Percentiles rank a stretch among this genome's conserved stretches.
Conservation (phyloP, 1,139 yeast genomes). For the Wickerhamomyces sp. region DNA sequence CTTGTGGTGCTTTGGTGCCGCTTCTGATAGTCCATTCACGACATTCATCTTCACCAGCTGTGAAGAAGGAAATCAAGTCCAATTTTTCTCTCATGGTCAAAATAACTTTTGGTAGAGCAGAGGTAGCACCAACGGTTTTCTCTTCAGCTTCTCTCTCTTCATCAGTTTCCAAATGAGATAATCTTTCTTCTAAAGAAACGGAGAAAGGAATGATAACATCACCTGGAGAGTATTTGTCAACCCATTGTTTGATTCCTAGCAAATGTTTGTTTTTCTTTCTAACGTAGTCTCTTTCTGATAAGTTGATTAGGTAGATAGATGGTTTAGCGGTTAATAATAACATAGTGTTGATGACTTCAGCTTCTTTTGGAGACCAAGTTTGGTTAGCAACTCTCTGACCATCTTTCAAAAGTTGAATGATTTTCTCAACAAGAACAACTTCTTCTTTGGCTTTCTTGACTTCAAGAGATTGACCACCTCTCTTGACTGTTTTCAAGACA, state of each 20-base stretch:
- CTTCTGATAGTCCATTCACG: constrained; percentile 88
- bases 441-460: constrained; percentile 94
- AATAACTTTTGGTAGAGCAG: constrained; percentile 87
- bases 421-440: constrained; percentile 70
- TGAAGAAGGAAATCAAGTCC: constrained; percentile 78
- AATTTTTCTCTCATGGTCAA: constrained; percentile 78
- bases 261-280: constrained; percentile 98
- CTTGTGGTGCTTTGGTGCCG: constrained; percentile 83
- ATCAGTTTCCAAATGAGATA: constrained; percentile 82
- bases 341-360: constrained; percentile 84
- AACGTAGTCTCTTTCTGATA: constrained; percentile 89
- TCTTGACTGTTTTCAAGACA: constrained; percentile 78
- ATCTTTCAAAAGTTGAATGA: constrained; percentile 68
- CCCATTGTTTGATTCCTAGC: constrained; percentile 92
- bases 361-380: constrained; percentile 85
- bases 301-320: constrained; percentile 87
- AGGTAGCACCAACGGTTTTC: constrained; percentile 75
- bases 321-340: constrained; percentile 91
- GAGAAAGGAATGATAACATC: constrained; percentile 92
- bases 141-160: constrained; percentile 92
- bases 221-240: constrained; percentile 89
- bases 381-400: constrained; percentile 93
- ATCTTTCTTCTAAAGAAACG: constrained; percentile 88
- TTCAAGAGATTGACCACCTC: constrained; percentile 95
- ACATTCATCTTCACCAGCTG: constrained; percentile 81